These are phyloP conservation scores for Rubus idaeus DNA, from an alignment of 306 rosid genomes.

Conservation along the genomic window DNA sequence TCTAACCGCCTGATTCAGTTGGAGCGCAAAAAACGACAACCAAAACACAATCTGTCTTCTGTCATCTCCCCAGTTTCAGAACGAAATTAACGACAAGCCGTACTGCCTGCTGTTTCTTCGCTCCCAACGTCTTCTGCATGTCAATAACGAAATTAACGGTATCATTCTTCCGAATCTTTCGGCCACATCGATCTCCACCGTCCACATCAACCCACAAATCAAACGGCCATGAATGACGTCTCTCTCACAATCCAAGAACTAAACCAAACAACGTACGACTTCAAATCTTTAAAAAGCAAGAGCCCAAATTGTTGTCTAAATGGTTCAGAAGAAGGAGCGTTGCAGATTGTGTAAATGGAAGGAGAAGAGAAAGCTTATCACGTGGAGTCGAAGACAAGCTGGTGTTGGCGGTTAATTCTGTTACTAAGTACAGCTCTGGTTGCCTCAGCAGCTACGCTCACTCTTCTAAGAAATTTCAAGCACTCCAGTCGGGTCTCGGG, in stretches of 20 bases:
- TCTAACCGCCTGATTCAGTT: too few species aligned
- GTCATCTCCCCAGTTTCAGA: too few species aligned
- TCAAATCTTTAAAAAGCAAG: neutral
- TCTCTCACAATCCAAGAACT: too few species aligned
- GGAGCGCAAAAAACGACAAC: too few species aligned
- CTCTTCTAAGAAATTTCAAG: conserved; percentile 24
- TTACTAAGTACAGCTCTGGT: conserved; percentile 36
- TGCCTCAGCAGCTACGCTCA: conserved; percentile 29
- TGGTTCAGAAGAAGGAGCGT: neutral
- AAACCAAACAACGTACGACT: neutral
- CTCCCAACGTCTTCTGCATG: neutral
- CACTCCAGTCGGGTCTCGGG: conserved; percentile 11
- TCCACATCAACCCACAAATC: neutral
- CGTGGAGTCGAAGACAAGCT: conserved; percentile 22
- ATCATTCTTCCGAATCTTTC: conserved; percentile 4
- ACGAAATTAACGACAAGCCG: neutral
- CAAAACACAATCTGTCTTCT: too few species aligned
- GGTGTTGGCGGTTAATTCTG: conserved; percentile 41
- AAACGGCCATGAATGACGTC: too few species aligned
- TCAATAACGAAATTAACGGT: neutral
- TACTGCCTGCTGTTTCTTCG: neutral
- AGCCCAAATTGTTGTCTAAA: neutral
- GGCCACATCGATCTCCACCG: neutral
- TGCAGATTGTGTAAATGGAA: conserved; percentile 1
- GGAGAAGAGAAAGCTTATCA: conserved; percentile 8